phyloP scores from a whole-genome alignment of 441 rosid species.

The Gossypium lobatum region DNA sequence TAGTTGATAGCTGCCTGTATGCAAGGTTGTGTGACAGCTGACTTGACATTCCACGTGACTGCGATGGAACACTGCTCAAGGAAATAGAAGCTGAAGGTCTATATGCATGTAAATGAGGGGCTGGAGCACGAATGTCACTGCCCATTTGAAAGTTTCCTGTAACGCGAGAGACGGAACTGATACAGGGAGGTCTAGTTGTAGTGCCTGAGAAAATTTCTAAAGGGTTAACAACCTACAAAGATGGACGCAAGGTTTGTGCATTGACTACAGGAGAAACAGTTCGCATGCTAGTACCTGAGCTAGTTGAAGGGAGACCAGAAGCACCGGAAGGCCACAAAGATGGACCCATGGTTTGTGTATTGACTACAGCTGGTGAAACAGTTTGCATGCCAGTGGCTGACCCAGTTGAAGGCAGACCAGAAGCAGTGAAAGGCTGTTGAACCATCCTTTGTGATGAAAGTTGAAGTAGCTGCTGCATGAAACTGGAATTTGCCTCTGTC shows the following conservation, averaged over 20 bases:
- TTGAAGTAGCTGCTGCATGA: not conserved
- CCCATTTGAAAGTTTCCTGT: slow-evolving; percentile 35
- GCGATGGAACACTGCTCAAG: slow-evolving; percentile 9
- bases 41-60: slow-evolving; percentile 18
- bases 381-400: not conserved
- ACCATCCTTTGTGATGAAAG: not conserved
- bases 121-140: slow-evolving; percentile 45
- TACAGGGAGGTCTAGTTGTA: slow-evolving; percentile 42
- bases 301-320: slow-evolving; percentile 12
- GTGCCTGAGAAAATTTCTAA: slow-evolving; percentile 22
- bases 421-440: not conserved
- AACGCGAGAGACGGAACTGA: slow-evolving; percentile 32
- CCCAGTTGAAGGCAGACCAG: not conserved
- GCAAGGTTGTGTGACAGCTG: slow-evolving; percentile 22
- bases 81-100: slow-evolving; percentile 36
- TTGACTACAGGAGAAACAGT: slow-evolving; percentile 12
- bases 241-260: slow-evolving; percentile 11
- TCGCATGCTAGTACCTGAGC: slow-evolving; percentile 17
- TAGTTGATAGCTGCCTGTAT: slow-evolving; percentile 11
- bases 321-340: not conserved
- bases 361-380: not conserved
- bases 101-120: slow-evolving; percentile 53
- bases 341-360: not conserved
- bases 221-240: slow-evolving; percentile 24
- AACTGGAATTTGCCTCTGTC: not conserved